Evolutionary conservation across 2,329 filamentous ascomycete genomes (phyloP), one percentile per base, ranked within the genome.

Genomic region (Bretziella fagacearum): DNA sequence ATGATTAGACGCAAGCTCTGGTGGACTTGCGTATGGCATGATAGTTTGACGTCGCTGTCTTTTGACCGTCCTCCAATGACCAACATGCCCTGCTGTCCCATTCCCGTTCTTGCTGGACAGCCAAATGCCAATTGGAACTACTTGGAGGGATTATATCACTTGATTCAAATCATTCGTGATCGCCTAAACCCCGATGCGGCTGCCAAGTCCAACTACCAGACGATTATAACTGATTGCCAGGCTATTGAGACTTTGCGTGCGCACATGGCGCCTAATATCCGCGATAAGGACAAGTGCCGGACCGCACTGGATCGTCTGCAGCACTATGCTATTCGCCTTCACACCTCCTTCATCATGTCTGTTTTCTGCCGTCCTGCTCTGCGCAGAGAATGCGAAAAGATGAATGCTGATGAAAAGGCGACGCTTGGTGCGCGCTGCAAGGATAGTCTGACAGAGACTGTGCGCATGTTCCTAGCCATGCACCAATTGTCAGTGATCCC

Each of bases 391-490:
- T 70, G 66, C 53, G 40, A 43, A 18, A 61, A 63, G 7, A 64
- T 79, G 33, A 66, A 68, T 3, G 55, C 63, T 0, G 55, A 63
- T 1, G 73, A 80, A 54, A 76, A 74, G 54, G 64, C 64, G 37
- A 59, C 66, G 1, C 62, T 80, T 1, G 70, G 71, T 1, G 67
- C 72, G 23, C 68, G 69, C 49, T 80, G 76, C 63, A 77, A 77
- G 56, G 60, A 64, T 13, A 79, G 78, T 55, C 62, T 80, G 22
- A 73, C 73, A 4, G 74, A 79, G 56, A 79, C 75, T 10, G 75
- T 80, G 8, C 69, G 73, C 33, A 80, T 79, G 75, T 80, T 79
- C 55, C 62, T 80, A 18, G 73, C 75, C 13, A 80, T 80, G 76
- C 75, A 80, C 57, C 75, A 78, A 52, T 62, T 80, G 25, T 79